Evolutionary conservation across 805 yeast genomes (phyloP).

Genomic region (Ogataea wickerhamii): DNA sequence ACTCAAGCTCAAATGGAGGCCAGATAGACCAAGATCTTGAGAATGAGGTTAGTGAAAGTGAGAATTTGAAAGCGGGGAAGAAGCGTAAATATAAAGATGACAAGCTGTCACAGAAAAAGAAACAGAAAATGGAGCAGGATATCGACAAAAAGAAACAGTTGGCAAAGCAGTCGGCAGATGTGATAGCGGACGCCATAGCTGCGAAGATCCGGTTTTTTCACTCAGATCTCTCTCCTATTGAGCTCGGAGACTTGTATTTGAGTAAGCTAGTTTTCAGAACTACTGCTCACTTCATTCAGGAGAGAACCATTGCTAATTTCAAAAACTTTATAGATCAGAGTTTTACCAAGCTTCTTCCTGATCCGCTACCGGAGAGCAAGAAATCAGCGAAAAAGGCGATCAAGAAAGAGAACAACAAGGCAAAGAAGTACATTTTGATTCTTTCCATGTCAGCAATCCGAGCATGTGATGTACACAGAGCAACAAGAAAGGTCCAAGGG

Average conservation of each 20-base stretch:
- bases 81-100: constrained; percentile 32
- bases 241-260: constrained; percentile 60
- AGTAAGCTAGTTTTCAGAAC: constrained; percentile 55
- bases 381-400: constrained; percentile 29
- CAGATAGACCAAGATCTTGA: constrained; percentile 3
- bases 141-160: constrained; percentile 52
- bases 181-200: constrained; percentile 67
- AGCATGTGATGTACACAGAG: constrained; percentile 80
- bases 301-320: constrained; percentile 54
- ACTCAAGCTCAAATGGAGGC: constrained; percentile 28
- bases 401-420: constrained; percentile 25
- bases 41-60: constrained; percentile 7
- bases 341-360: constrained; percentile 45
- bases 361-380: constrained; percentile 24
- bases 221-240: constrained; percentile 70
- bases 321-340: constrained; percentile 49
- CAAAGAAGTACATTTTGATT: constrained; percentile 45
- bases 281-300: constrained; percentile 53
- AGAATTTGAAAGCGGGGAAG: constrained; percentile 21
- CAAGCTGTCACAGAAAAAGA: constrained; percentile 61
- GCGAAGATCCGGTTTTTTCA: constrained; percentile 54
- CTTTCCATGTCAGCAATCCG: constrained; percentile 77
- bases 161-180: constrained; percentile 52
- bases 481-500: constrained; percentile 41
- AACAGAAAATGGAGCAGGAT: constrained; percentile 63